Evolutionary conservation across 2,329 filamentous ascomycete species (phyloP), one percentile per base, ranked within the genome.

Genomic region (Pyricularia grisea): DNA sequence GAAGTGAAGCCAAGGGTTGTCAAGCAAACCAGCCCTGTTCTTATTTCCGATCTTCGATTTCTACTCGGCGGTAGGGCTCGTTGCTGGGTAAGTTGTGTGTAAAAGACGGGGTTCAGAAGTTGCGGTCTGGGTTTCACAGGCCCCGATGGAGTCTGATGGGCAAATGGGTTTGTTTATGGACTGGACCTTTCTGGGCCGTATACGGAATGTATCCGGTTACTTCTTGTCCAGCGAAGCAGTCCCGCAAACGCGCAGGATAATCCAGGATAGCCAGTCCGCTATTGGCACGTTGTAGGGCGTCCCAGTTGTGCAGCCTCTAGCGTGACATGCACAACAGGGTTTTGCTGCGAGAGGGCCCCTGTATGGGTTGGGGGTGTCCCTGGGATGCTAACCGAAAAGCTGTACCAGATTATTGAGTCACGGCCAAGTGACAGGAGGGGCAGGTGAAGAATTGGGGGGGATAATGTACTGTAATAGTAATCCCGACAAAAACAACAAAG

Each of bases 201-300:
- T 28, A 14, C 25, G 60, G 60, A 63, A 23, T 17, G 60, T 28
- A 63, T 63, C 60, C 60, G 25, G 60, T 63, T 63, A 28, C 14
- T 63, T 63, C 25, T 63, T 63, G 60, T 63, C 60, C 60, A 63
- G 60, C 60, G 27, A 27, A 63, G 60, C 60, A 63, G 60, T 27
- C 60, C 60, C 60, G 60, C 60, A 63, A 28, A 30, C 60, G 27
- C 60, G 60, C 60, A 63, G 25, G 60, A 28, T 25, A 27, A 30
- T 30, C 60, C 60, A 67, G 30, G 60, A 30, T 36, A 66, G 25
- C 61, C 61, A 68, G 36, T 66, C 31, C 50, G 25, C 36, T 68
- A 68, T 66, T 68, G 68, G 63, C 68, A 68, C 36, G 20, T 23
- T 64, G 67, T 33, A 61, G 17, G 33, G 25, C 60, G 67, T 64